A percentile compares a stretch with the other conserved stretches of the same genome.
Conservation (phyloP, 345 rosid genomes). For the Lenwebbia sp. region DNA sequence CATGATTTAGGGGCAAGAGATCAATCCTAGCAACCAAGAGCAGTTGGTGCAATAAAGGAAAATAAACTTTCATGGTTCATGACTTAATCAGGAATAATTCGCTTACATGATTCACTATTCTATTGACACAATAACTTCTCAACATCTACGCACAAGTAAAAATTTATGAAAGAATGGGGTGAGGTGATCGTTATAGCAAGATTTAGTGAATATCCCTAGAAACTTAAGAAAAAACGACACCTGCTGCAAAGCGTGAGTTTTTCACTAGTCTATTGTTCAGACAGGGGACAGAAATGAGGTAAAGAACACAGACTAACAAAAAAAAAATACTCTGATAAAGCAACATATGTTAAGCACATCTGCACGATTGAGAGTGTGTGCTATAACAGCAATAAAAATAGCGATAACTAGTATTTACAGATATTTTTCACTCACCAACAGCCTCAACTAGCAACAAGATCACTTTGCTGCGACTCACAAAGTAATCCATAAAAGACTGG, state of each 20-base stretch:
- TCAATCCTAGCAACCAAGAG: background rate
- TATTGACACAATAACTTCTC: background rate
- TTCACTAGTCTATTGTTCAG: background rate
- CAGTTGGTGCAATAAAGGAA: background rate
- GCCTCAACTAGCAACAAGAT: slow-evolving; percentile 76
- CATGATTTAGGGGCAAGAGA: background rate
- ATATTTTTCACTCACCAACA: slow-evolving; percentile 39
- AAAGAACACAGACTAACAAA: background rate
- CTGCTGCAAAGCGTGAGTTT: background rate
- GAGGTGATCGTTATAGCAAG: background rate
- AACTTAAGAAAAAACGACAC: background rate
- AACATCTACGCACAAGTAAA: background rate
- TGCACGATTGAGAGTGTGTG: background rate
- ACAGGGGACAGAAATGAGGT: background rate
- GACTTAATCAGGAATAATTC: background rate
- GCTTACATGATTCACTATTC: background rate
- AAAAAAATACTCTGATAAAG: background rate
- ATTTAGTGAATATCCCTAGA: background rate
- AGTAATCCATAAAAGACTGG: slow-evolving; percentile 46
- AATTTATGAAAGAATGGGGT: background rate
- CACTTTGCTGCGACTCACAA: slow-evolving; percentile 46
- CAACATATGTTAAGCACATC: background rate
- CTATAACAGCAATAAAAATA: background rate
- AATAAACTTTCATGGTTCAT: background rate
- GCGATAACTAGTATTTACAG: background rate